Conservation (phyloP, 1,284 basidiomycete genomes). For the Dichomitus squalens region DNA sequence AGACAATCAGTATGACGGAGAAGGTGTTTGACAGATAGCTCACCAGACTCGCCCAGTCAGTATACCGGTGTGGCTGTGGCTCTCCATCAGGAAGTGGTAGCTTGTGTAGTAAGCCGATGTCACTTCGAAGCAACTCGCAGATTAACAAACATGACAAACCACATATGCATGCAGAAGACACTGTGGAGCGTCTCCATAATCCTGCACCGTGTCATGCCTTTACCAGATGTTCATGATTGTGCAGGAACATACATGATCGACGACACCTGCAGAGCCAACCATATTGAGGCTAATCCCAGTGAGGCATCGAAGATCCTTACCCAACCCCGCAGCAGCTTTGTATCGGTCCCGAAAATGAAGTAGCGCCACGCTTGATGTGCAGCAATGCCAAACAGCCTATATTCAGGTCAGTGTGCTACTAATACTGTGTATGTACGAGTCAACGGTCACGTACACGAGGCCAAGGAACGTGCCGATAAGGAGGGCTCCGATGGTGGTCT, state of each 20-base stretch:
- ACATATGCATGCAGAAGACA: slow-evolving; percentile 15
- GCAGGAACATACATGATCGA: background rate
- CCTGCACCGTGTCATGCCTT: background rate
- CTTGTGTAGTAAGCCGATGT: background rate
- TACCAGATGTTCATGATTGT: background rate
- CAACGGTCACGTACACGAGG: background rate
- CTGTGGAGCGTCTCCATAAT: slow-evolving; percentile 19
- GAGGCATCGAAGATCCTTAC: background rate
- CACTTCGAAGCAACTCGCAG: background rate
- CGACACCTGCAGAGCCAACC: background rate
- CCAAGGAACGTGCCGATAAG: slow-evolving; percentile 3
- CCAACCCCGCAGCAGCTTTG: background rate
- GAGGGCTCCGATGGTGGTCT: background rate
- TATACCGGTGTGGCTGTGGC: background rate
- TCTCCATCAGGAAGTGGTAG: background rate
- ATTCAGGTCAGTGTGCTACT: background rate
- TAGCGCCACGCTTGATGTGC: background rate
- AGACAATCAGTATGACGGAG: background rate
- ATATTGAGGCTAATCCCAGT: no score
- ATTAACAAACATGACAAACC: background rate
- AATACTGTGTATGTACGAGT: no score
- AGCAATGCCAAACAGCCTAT: background rate
- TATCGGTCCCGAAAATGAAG: background rate
- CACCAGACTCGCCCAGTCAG: background rate
- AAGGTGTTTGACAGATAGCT: background rate